Evolutionary conservation across 2,329 filamentous ascomycete genomes (phyloP).

Genomic region (Pseudogymnoascus sp.): DNA sequence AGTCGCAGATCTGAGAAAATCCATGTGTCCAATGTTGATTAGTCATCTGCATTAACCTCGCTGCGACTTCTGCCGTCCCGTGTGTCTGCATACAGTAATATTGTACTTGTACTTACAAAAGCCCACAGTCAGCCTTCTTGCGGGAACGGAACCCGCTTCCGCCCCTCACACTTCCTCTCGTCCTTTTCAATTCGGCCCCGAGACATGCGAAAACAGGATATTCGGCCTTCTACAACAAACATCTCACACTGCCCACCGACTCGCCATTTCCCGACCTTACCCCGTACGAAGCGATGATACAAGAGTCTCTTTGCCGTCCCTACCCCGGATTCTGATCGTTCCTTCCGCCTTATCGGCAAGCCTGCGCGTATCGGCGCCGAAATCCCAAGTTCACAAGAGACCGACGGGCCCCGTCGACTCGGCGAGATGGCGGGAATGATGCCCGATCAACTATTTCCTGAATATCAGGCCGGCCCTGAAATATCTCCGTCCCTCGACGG

Average conservation of each 20-base stretch:
- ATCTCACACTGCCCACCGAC: neutral
- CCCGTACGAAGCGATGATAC: neutral
- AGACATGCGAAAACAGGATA: conserved; percentile 4
- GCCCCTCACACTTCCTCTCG: neutral
- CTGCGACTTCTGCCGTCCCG: conserved; percentile 2
- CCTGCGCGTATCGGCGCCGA: neutral
- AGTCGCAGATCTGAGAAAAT: neutral
- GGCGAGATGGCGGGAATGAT: conserved; percentile 3
- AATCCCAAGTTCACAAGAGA: neutral
- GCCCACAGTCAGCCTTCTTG: neutral
- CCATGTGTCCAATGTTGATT: neutral
- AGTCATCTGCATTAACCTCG: neutral
- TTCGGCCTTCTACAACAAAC: neutral
- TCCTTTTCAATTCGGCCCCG: neutral
- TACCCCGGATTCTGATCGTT: neutral
- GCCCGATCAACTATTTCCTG: conserved; percentile 5
- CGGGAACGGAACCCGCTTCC: neutral
- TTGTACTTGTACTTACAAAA: neutral
- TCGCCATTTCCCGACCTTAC: neutral
- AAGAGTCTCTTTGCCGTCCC: neutral
- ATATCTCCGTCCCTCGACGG: neutral
- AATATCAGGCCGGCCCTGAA: neutral
- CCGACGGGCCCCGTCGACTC: neutral
- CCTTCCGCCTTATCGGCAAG: neutral
- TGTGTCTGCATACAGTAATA: neutral